Conservation (phyloP, 306 rosid genomes). For the Elaeagnus macrophylla region DNA sequence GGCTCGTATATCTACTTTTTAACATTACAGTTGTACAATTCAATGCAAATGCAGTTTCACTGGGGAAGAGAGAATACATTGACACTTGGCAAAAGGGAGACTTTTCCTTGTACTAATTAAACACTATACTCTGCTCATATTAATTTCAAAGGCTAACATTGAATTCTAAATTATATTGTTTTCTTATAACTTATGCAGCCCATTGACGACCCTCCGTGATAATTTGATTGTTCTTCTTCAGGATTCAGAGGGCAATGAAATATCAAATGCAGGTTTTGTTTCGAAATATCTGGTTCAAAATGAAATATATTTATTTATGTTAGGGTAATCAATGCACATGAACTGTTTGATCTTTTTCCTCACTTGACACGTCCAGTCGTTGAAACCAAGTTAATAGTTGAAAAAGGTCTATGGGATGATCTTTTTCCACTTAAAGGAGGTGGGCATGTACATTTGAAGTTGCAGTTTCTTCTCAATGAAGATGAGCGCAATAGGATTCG, state of each 20-base stretch:
- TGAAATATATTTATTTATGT: neutral
- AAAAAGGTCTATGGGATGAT: constrained; percentile 76
- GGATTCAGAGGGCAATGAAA: constrained; percentile 58
- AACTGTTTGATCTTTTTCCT: constrained; percentile 16
- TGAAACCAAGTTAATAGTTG: constrained; percentile 56
- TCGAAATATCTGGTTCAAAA: constrained; percentile 6
- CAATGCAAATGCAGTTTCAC: constrained; percentile 54
- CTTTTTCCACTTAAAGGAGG: constrained; percentile 56
- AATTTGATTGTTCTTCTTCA: constrained; percentile 51
- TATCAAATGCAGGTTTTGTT: constrained; percentile 49
- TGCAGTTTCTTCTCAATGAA: constrained; percentile 63
- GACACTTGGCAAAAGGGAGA: constrained; percentile 54
- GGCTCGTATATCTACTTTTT: too few relatives aligned
- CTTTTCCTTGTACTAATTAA: constrained; percentile 58
- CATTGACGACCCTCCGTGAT: constrained; percentile 67
- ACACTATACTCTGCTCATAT: constrained; percentile 1
- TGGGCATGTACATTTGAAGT: constrained; percentile 59
- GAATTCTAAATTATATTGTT: neutral
- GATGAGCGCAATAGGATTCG: constrained; percentile 73
- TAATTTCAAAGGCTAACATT: constrained; percentile 6
- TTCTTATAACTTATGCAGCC: constrained; percentile 37
- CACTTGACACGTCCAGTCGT: constrained; percentile 30
- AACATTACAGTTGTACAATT: too few relatives aligned
- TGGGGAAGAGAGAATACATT: constrained; percentile 60
- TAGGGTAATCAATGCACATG: constrained; percentile 14